A percentile compares a stretch with the other conserved stretches of the same genome.
phyloP scores from a whole-genome alignment of 345 rosid genomes.

The Eucalyptus cladocalyx region DNA sequence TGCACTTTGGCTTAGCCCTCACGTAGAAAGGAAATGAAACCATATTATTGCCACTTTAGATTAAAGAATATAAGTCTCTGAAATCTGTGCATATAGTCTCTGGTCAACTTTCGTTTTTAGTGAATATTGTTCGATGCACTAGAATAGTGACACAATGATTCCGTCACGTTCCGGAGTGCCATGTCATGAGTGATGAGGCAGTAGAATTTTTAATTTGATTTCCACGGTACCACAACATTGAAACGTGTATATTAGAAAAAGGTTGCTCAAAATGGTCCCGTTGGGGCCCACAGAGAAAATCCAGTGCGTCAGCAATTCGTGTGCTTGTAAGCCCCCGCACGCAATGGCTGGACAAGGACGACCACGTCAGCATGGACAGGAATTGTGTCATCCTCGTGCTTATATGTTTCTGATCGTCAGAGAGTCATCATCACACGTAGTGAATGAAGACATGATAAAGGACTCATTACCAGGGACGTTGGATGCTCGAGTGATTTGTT shows the following conservation, averaged over 20 bases:
- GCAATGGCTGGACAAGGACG: neutral
- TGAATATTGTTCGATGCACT: neutral
- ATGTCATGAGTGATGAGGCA: neutral
- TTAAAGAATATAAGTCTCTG: neutral
- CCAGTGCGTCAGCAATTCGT: neutral
- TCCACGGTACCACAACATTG: neutral
- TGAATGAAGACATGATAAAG: neutral
- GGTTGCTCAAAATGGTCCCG: neutral
- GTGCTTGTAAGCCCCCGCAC: neutral
- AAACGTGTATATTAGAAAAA: neutral
- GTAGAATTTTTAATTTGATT: neutral
- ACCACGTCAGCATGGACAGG: neutral
- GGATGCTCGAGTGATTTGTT: neutral
- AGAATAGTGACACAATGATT: neutral
- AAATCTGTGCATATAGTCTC: neutral
- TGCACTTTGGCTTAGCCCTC: neutral
- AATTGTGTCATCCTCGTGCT: neutral
- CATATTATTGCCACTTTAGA: neutral
- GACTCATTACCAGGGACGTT: neutral
- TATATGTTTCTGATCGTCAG: neutral
- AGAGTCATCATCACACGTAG: neutral
- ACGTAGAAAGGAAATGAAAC: neutral
- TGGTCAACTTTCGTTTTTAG: neutral
- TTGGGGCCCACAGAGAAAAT: neutral
- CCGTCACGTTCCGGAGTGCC: neutral